Conservation (phyloP, 306 rosid genomes). For the Fragaria vesca region DNA sequence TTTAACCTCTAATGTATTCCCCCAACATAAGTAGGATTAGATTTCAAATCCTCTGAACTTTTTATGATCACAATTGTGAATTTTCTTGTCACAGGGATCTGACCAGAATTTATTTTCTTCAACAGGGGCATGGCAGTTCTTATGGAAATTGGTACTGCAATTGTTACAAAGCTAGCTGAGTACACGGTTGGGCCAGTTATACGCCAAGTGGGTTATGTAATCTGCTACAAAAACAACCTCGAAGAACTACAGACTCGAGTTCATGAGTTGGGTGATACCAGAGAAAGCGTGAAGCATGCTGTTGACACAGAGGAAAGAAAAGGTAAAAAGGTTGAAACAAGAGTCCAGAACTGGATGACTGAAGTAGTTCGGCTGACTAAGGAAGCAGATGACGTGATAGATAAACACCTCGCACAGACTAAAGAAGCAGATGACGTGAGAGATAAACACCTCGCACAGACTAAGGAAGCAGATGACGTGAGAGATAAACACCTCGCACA, state of each 20-base stretch:
- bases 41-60: too few species aligned
- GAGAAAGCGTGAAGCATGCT: not conserved
- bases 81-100: too few species aligned
- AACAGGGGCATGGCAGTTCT: not conserved
- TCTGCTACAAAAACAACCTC: not conserved
- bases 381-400: not conserved
- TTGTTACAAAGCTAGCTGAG: not conserved
- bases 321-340: not conserved
- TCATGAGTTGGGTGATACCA: accelerated
- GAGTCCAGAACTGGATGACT: not conserved
- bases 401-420: not conserved
- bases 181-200: not conserved
- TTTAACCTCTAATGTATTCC: too few species aligned
- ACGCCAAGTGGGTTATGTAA: not conserved
- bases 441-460: too few species aligned
- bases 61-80: too few species aligned
- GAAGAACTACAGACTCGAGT: not conserved
- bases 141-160: not conserved
- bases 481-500: too few species aligned
- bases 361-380: not conserved
- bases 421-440: too few species aligned
- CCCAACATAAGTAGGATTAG: too few species aligned
- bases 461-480: too few species aligned
- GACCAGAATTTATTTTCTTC: too few species aligned
- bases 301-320: not conserved